Evolutionary conservation across 2,329 filamentous ascomycete species (phyloP), one percentile per base, ranked within the genome.

Genomic region (Aspergillaceae sp.): DNA sequence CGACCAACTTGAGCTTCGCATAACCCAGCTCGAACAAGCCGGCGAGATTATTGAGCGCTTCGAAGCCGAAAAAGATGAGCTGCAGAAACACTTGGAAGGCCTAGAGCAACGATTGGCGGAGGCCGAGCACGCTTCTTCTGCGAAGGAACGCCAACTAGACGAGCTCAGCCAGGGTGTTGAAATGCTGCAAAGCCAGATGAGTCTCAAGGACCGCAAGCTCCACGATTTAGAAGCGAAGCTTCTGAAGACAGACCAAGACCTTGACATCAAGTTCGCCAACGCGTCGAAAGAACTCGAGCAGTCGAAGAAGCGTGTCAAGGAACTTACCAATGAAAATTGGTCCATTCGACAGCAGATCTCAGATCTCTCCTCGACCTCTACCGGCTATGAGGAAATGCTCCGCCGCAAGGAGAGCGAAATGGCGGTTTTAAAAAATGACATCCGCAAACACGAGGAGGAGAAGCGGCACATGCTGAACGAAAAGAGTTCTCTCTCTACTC

Each of bases 381-480:
- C 89, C 0, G 88, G 90, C 60, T 97, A 95, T 54, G 92, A 98
- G 66, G 91, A 97, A 57, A 78, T 97, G 38, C 85, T 98, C 27
- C 80, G 89, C 27, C 84, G 86, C 48, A 98, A 97, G 64, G 92
- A 98, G 62, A 95, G 90, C 64, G 94, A 98, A 61, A 74, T 98
- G 19, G 78, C 84, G 0, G 77, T 97, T 40, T 76, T 97, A 32
- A 87, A 89, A 56, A 82, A 82, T 7, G 92, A 98, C 63, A 80
- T 90, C 52, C 86, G 85, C 63, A 87, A 84, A 52, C 84, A 85
- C 54, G 86, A 95, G 62, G 80, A 83, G 43, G 90, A 96, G 57
- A 86, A 84, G 29, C 82, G 81, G 51, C 76, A 75, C 9, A 81
- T 94, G 33, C 88, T 95, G 53, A 78, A 86, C 2, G 88, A 96